A percentile compares a stretch with the other conserved stretches of the same genome.
These are phyloP conservation scores for Linnemannia hyalina DNA, from an alignment of 192 early-diverging fungal genomes.

Conservation along the genomic window DNA sequence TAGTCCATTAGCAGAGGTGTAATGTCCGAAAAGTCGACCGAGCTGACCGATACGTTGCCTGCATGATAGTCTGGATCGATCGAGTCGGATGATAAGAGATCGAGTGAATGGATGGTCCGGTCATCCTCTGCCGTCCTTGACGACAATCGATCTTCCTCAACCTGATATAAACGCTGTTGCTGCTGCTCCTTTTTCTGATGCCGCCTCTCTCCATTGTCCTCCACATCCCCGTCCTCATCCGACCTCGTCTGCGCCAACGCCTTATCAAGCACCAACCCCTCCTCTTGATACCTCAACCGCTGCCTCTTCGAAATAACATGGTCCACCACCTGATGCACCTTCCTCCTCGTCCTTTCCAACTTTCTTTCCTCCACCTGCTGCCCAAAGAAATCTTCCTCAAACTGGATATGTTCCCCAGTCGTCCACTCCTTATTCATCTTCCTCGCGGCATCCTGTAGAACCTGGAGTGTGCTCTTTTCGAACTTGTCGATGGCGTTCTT, in stretches of 20 bases:
- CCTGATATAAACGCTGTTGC: background rate
- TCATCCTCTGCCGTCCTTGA: background rate
- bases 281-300: background rate
- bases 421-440: background rate
- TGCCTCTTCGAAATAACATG: background rate
- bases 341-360: background rate
- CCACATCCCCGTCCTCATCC: background rate
- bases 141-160: background rate
- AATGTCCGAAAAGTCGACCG: background rate
- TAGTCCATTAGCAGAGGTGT: background rate
- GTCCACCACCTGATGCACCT: slow-evolving; percentile 1
- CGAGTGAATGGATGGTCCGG: background rate
- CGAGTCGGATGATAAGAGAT: background rate
- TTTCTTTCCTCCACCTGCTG: background rate
- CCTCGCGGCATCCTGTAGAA: background rate
- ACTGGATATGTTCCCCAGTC: background rate
- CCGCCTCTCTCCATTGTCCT: background rate
- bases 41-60: background rate
- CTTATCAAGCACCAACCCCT: background rate
- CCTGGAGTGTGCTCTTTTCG: background rate
- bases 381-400: background rate
- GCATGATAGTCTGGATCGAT: background rate
- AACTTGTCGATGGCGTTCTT: background rate
- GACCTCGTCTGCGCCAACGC: background rate
- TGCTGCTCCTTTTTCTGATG: background rate